phyloP scores from a whole-genome alignment of 768 basidiomycete genomes.

The Chiua virens region DNA sequence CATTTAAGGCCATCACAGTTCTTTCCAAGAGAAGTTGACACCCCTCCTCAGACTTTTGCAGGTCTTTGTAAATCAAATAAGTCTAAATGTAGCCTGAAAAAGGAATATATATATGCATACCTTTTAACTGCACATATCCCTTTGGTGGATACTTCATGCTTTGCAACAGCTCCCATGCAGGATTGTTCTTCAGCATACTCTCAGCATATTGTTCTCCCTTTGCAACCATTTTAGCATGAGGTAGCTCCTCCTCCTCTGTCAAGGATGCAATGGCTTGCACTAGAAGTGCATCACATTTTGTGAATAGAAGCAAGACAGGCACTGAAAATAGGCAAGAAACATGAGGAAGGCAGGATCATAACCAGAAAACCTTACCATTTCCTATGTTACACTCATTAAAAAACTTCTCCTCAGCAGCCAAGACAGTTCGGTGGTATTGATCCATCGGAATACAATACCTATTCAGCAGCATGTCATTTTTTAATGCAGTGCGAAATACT shows the following conservation, averaged over 20 bases:
- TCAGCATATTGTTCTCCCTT: too few species aligned
- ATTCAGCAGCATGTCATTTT: too few species aligned
- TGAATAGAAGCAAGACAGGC: neutral
- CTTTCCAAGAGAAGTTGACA: neutral
- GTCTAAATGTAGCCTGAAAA: too few species aligned
- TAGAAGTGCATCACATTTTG: neutral
- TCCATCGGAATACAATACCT: neutral
- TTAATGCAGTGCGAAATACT: too few species aligned
- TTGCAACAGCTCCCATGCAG: neutral
- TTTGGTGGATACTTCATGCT: neutral
- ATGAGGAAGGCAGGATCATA: too few species aligned
- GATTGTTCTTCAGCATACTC: neutral
- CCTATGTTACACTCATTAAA: neutral
- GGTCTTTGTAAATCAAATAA: neutral
- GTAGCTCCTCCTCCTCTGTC: too few species aligned
- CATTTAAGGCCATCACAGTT: neutral
- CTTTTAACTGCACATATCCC: neutral
- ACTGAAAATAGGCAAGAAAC: neutral
- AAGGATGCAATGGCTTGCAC: neutral
- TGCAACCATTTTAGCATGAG: too few species aligned
- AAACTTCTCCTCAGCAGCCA: neutral
- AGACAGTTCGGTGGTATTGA: neutral
- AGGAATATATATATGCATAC: neutral
- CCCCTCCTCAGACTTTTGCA: neutral
- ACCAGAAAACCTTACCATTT: neutral